Evolutionary conservation across 2,329 filamentous ascomycete species (phyloP), one percentile per base, ranked within the genome.

Genomic region (Lachnellula hyalina): DNA sequence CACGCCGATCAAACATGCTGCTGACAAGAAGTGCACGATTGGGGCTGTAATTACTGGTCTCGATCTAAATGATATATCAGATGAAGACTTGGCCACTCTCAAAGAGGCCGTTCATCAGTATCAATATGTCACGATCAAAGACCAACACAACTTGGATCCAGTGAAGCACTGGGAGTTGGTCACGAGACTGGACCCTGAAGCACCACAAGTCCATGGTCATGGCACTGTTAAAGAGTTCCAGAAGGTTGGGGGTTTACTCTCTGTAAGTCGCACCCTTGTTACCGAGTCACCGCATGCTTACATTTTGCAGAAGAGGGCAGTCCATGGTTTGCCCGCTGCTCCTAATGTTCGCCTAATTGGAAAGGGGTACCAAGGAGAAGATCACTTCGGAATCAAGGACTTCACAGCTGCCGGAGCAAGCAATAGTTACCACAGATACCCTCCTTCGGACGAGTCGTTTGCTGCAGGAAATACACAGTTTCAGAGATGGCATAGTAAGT

Each of bases 91-190:
- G 21, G 54, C 67, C 34, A 64, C 63, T 9, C 63, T 76, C 12
- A 66, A 67, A 47, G 69, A 73, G 5, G 67, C 71, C 12, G 74
- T 74, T 55, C 74, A 73, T 73, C 71, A 61, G 7, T 71, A 76
- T 60, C 75, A 76, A 61, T 65, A 76, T 3, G 63, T 76, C 9
- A 66, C 75, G 23, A 69, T 76, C 38, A 75, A 72, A 60, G 70
- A 70, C n/a, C 74, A 77, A 55, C 64, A 72, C 25, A 55, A 73
- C 36, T 66, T 77, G 0, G 59, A 63, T 8, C 74, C 74, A 2
- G 66, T 67, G 36, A 75, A 75, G 61, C 73, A 76, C 47, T 77
- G 73, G 74, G 73, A 76, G 46, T 64, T 77, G 1, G 72, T 77
- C 11, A 71, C 68, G 5, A 68, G 72, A 5, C 73, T 76, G 53